Conservation (phyloP, 495 filamentous ascomycete genomes). For the Astrocystis sublimbata region DNA sequence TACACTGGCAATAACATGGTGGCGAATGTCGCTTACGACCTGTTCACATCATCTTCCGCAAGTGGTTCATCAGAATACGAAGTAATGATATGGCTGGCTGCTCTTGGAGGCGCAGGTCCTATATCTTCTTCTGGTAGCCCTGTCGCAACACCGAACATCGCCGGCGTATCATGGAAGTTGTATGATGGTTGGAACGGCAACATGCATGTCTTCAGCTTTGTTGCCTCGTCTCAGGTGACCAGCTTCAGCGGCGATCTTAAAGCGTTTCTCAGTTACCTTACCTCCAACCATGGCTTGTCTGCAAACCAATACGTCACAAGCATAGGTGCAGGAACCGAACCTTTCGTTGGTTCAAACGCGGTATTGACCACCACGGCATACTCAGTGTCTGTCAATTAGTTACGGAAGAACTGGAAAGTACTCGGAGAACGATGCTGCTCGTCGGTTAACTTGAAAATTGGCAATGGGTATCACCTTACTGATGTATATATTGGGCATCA, state of each 20-base stretch:
- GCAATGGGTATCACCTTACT: background rate
- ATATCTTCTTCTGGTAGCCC: conserved; percentile 59
- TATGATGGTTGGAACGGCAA: conserved; percentile 57
- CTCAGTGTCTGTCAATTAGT: conserved; percentile 24
- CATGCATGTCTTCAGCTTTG: conserved; percentile 63
- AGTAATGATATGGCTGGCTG: conserved; percentile 72
- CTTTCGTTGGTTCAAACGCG: conserved; percentile 34
- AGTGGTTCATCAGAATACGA: conserved; percentile 57
- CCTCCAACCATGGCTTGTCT: conserved; percentile 48
- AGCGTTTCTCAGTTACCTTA: conserved; percentile 60
- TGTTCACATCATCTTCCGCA: conserved; percentile 57
- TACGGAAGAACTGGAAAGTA: background rate
- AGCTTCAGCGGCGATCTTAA: conserved; percentile 58
- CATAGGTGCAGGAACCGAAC: conserved; percentile 36
- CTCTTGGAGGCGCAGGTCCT: conserved; percentile 61
- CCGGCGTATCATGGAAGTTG: conserved; percentile 53
- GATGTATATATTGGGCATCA: no score
- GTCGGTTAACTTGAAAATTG: background rate
- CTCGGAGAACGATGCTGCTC: background rate
- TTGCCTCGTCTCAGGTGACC: conserved; percentile 47
- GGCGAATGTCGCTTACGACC: conserved; percentile 67
- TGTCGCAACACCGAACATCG: conserved; percentile 55
- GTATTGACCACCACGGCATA: conserved; percentile 32
- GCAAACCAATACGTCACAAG: conserved; percentile 51
- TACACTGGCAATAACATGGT: conserved; percentile 57